These are phyloP conservation scores for Platanthera zijinensis DNA, from an alignment of 106 monocot genomes.

Conservation along the genomic window DNA sequence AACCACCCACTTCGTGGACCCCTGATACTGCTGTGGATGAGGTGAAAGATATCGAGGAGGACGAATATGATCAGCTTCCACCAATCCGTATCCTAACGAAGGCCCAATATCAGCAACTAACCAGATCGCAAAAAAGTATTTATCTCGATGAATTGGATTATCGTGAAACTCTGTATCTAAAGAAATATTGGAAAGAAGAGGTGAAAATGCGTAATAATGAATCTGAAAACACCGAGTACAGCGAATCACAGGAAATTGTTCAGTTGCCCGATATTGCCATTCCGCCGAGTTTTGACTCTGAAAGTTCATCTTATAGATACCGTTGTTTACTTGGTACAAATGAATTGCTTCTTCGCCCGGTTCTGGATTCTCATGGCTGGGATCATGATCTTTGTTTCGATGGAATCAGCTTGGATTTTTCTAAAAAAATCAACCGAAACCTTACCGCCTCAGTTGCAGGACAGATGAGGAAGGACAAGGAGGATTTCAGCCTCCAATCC, in stretches of 20 bases:
- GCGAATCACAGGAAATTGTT: slow-evolving; percentile 29
- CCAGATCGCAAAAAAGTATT: slow-evolving; percentile 59
- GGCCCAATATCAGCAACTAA: slow-evolving; percentile 53
- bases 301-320: slow-evolving; percentile 48
- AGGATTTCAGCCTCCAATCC: slow-evolving; percentile 50
- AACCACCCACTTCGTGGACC: slow-evolving; percentile 18
- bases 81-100: slow-evolving; percentile 72
- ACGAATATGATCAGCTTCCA: slow-evolving; percentile 83
- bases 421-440: slow-evolving; percentile 29
- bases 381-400: slow-evolving; percentile 93
- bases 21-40: slow-evolving; percentile 27
- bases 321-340: slow-evolving; percentile 40
- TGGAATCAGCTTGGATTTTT: slow-evolving; percentile 62
- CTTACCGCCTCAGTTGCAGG: slow-evolving; percentile 38
- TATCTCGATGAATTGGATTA: slow-evolving; percentile 94
- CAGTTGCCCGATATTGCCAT: slow-evolving; percentile 53
- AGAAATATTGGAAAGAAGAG: slow-evolving; percentile 77
- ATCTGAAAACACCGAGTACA: slow-evolving; percentile 14
- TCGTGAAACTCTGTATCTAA: slow-evolving; percentile 81
- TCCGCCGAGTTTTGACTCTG: slow-evolving; percentile 67
- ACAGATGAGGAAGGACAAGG: slow-evolving; percentile 84
- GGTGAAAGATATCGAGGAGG: slow-evolving; percentile 33
- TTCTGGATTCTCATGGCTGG: slow-evolving; percentile 87
- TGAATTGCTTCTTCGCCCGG: slow-evolving; percentile 55
- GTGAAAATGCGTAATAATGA: slow-evolving; percentile 24